Conservation (phyloP, 306 rosid genomes). For the Prunus dulcis region DNA sequence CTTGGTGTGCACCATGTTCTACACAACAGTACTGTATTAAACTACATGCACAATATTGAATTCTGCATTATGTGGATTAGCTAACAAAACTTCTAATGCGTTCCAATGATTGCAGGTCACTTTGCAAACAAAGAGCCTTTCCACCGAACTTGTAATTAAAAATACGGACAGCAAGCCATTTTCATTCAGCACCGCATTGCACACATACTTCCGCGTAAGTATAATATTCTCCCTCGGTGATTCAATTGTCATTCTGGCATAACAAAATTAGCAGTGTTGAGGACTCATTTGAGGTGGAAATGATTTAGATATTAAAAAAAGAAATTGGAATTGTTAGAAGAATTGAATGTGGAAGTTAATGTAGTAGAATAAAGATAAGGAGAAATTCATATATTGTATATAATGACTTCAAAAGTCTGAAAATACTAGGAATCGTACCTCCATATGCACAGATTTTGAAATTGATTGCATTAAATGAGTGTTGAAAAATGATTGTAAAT, state of each 20-base stretch:
- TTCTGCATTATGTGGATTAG: neutral
- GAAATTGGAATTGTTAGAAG: too few species aligned
- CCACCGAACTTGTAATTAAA: constrained; percentile 67
- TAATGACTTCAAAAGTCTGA: neutral
- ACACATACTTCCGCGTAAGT: constrained; percentile 84
- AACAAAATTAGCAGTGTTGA: neutral
- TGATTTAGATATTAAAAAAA: neutral
- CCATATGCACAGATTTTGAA: neutral
- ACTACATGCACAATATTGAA: neutral
- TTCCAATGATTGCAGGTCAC: constrained; percentile 52
- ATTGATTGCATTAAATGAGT: neutral
- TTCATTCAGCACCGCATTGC: constrained; percentile 83
- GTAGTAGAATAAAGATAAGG: neutral
- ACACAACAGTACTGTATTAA: constrained; percentile 1
- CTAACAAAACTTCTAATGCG: neutral
- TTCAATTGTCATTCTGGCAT: constrained; percentile 5
- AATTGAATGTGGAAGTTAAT: neutral
- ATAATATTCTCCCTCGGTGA: neutral
- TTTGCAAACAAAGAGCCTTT: constrained; percentile 60
- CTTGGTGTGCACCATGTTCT: constrained; percentile 1
- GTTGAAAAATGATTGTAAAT: constrained; percentile 11
- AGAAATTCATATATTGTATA: neutral
- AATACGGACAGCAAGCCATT: constrained; percentile 81
- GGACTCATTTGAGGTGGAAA: neutral
- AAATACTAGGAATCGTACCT: neutral